Conservation (phyloP, 2,329 filamentous ascomycete genomes). For the Teratosphaeria pseudoeucalypti region DNA sequence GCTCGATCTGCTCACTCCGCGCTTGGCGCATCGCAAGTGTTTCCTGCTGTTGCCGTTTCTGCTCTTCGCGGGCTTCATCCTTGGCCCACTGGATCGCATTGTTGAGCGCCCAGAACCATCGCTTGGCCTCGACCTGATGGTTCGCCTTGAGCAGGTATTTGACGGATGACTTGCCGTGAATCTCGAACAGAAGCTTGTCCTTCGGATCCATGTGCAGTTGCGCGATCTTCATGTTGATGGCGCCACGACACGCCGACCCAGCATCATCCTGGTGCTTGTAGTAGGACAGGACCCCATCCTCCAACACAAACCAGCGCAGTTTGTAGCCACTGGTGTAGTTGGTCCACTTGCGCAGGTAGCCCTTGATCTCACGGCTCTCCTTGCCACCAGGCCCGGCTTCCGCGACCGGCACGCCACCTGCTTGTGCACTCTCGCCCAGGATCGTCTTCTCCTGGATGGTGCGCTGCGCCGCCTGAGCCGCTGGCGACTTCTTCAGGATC, state of each 20-base stretch:
- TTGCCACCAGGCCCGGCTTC: slow-evolving; percentile 57
- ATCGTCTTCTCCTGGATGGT: slow-evolving; percentile 97
- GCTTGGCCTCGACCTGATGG: slow-evolving; percentile 93
- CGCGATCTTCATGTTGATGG: slow-evolving; percentile 98
- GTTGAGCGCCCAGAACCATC: slow-evolving; percentile 98
- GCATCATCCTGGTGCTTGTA: slow-evolving; percentile 99
- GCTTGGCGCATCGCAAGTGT: slow-evolving; percentile 68
- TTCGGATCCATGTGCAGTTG: slow-evolving; percentile 90
- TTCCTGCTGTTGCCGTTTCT: slow-evolving; percentile 61
- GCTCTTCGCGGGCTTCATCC: slow-evolving; percentile 88
- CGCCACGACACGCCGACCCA: slow-evolving; percentile 88
- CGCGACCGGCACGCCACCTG: slow-evolving; percentile 20
- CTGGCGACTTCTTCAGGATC: slow-evolving; percentile 88
- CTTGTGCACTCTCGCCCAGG: slow-evolving; percentile 57
- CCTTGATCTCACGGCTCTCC: slow-evolving; percentile 93
- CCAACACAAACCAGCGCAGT: slow-evolving; percentile 91
- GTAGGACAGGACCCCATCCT: slow-evolving; percentile 94
- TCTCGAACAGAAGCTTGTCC: slow-evolving; percentile 96
- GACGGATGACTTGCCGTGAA: slow-evolving; percentile 94
- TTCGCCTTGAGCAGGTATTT: slow-evolving; percentile 98
- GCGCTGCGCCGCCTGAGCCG: slow-evolving; percentile 84
- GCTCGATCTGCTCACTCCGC: slow-evolving; percentile 60
- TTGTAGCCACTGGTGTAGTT: slow-evolving; percentile 98
- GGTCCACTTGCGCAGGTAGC: slow-evolving; percentile 98
- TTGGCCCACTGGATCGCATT: slow-evolving; percentile 98